A percentile compares a stretch with the other conserved stretches of the same genome.
These are phyloP conservation scores for Phytophthora meadii DNA, from an alignment of 352 stramenopile species.

Conservation along the genomic window DNA sequence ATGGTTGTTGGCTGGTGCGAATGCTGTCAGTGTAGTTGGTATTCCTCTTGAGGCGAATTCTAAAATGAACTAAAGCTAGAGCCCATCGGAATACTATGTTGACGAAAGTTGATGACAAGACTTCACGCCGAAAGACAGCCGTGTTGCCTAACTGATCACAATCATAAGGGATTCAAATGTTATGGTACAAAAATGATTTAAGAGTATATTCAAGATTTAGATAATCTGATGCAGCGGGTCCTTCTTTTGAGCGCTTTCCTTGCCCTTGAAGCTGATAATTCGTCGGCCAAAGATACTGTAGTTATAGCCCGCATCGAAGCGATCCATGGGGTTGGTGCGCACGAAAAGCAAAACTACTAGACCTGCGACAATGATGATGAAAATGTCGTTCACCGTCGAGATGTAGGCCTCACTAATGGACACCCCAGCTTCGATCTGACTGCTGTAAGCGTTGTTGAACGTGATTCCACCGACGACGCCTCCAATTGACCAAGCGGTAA, in stretches of 20 bases:
- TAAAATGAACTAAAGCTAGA: too few species aligned
- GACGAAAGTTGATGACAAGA: too few species aligned
- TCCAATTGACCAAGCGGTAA: constrained; percentile 85
- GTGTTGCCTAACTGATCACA: neutral
- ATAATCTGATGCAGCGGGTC: constrained; percentile 34
- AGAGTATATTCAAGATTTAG: constrained; percentile 16
- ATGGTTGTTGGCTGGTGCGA: too few species aligned
- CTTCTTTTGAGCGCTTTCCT: constrained; percentile 38
- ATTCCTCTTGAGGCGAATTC: too few species aligned
- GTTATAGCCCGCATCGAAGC: constrained; percentile 74
- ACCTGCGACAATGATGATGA: constrained; percentile 57
- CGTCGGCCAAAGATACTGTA: constrained; percentile 66
- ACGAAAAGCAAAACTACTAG: constrained; percentile 64
- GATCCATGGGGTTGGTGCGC: constrained; percentile 70
- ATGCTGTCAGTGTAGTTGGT: too few species aligned
- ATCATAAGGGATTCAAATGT: too few species aligned
- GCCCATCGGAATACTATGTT: too few species aligned
- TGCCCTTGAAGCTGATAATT: constrained; percentile 65
- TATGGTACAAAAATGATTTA: too few species aligned
- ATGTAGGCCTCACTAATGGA: constrained; percentile 66
- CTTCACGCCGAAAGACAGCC: constrained; percentile 17
- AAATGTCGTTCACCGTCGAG: constrained; percentile 71
- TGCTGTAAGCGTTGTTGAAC: constrained; percentile 68
- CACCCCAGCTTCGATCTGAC: constrained; percentile 42
- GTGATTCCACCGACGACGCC: constrained; percentile 76